These are phyloP conservation scores for Elsinoe fawcettii DNA, from an alignment of 2,329 filamentous ascomycete species.

Conservation along the genomic window DNA sequence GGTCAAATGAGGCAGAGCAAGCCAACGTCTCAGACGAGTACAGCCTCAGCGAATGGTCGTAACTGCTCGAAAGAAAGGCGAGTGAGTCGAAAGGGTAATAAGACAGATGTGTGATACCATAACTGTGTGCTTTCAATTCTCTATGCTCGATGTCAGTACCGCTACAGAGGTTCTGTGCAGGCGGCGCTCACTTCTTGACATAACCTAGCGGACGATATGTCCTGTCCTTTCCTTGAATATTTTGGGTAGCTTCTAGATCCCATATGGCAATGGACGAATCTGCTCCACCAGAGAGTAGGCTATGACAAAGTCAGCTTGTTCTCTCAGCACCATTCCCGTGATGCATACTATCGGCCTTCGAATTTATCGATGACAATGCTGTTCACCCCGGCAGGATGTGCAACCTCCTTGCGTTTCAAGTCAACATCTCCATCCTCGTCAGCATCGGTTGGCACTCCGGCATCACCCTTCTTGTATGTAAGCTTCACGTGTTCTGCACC, in stretches of 20 bases:
- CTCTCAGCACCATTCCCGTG: neutral
- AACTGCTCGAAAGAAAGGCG: slow-evolving; percentile 69
- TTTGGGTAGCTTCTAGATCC: slow-evolving; percentile 62
- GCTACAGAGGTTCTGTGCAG: neutral
- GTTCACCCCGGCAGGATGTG: slow-evolving; percentile 73
- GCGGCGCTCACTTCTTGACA: slow-evolving; percentile 22
- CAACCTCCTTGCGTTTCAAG: slow-evolving; percentile 37
- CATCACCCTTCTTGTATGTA: slow-evolving; percentile 49
- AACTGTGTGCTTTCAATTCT: slow-evolving; percentile 47
- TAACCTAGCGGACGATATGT: slow-evolving; percentile 41
- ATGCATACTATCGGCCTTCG: slow-evolving; percentile 61
- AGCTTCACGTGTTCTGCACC: slow-evolving; percentile 62
- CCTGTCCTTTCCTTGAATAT: slow-evolving; percentile 14
- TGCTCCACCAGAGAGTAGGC: slow-evolving; percentile 75
- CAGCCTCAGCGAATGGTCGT: slow-evolving; percentile 68
- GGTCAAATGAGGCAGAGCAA: slow-evolving; percentile 58
- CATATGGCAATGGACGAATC: slow-evolving; percentile 79
- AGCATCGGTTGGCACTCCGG: slow-evolving; percentile 8
- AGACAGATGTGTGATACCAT: slow-evolving; percentile 66
- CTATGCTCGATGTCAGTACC: slow-evolving; percentile 16
- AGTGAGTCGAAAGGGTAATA: slow-evolving; percentile 73
- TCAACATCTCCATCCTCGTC: slow-evolving; percentile 23
- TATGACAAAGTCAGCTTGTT: slow-evolving; percentile 26
- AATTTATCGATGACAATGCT: slow-evolving; percentile 73
- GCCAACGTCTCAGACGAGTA: slow-evolving; percentile 59